Evolutionary conservation across 768 basidiomycete genomes (phyloP).

Genomic region (Dioszegia crocea): DNA sequence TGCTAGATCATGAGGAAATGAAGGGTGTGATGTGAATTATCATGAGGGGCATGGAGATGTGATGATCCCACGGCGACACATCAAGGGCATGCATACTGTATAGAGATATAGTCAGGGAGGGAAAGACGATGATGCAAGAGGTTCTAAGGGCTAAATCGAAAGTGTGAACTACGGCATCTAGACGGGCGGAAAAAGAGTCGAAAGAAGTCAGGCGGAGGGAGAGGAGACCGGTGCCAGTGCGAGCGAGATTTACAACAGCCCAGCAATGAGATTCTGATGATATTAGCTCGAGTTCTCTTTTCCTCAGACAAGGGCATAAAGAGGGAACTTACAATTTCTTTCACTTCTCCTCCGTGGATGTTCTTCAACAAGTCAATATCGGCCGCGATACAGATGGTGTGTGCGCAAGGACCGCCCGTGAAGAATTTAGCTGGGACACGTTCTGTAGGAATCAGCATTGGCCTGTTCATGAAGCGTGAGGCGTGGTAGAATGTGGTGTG

Average conservation of each 20-base stretch:
- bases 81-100: no score
- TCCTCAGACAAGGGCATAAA: not conserved
- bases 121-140: not conserved
- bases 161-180: not conserved
- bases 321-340: conserved; percentile 22
- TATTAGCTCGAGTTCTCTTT: not conserved
- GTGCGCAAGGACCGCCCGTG: conserved; percentile 31
- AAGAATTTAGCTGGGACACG: conserved; percentile 28
- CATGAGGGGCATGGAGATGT: no score
- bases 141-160: not conserved
- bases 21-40: not conserved
- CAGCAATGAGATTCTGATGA: conserved; percentile 4
- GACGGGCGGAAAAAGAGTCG: not conserved
- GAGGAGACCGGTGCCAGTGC: not conserved
- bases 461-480: no score
- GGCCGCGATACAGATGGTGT: conserved; percentile 29
- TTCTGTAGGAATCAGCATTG: conserved; percentile 4
- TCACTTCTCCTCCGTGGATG: conserved; percentile 18
- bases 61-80: no score
- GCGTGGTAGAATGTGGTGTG: no score
- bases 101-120: not conserved
- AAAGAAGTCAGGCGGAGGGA: not conserved
- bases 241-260: not conserved
- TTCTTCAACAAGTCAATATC: conserved; percentile 24
- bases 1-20: not conserved